Evolutionary conservation across 2,329 filamentous ascomycete species (phyloP), one percentile per base, ranked within the genome.

Genomic region (Aspergillus texensis): DNA sequence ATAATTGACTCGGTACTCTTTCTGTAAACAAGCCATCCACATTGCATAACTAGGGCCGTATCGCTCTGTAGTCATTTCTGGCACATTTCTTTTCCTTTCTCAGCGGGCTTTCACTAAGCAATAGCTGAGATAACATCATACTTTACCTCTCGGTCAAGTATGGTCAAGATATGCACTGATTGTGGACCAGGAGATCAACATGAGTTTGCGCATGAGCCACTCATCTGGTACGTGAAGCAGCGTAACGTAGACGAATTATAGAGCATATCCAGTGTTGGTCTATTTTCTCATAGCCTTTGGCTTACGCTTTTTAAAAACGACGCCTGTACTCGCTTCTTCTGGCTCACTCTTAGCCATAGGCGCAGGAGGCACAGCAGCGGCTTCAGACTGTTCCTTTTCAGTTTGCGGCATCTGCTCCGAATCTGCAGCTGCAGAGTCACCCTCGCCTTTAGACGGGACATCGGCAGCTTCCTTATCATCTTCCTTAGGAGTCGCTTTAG

Each of bases 221-320:
- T n/a, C 19, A 52, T 32, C 19, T 34, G 10, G 28, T 52, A 52
- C 28, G 32, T 14, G 28, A 34, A 21, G 28, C 19, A 12, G 26
- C 26, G 48, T 28, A 34, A 12, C 9, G 19, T 52, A 52, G 48
- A 32, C 28, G n/a, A 10, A 11, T 32, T 21, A 10, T 12, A 32
- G 48, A 19, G 48, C 28, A 34, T n/a, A 34, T 12, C 48, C 48
- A 32, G 9, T 21, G 28, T 32, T 48, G 41, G 24, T 46, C 65
- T 71, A 80, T 72, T 77, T 77, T 68, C 75, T 79, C 68, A 76
- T 75, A 57, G 74, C 69, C 70, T 82, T 83, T 2, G 79, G 75
- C 67, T 81, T 83, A 66, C 81, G 80, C 67, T 82, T 83, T 68
- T 83, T 83, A 74, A 83, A 83, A 26, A 83, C 68, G 46, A 82